phyloP scores from a whole-genome alignment of 192 early-diverging fungal genomes.

The Coemansia sp. region DNA sequence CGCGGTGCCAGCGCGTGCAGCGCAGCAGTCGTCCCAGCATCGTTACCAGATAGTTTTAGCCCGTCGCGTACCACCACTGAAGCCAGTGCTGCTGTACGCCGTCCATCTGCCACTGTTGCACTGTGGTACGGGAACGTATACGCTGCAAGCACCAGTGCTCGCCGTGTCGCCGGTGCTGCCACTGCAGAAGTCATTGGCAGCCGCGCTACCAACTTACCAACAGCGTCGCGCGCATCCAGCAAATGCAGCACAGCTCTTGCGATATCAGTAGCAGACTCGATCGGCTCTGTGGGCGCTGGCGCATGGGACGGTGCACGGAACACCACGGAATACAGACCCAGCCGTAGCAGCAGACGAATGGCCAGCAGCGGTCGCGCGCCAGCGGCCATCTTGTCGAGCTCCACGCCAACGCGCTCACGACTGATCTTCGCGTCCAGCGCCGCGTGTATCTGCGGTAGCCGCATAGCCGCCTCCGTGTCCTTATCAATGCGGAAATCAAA shows the following conservation, averaged over 20 bases:
- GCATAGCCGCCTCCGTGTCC: constrained; percentile 62
- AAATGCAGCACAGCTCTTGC: constrained; percentile 14
- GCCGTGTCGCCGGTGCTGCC: constrained; percentile 9
- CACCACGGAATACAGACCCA: constrained; percentile 45
- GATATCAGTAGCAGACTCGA: constrained; percentile 3
- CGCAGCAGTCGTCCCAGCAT: constrained; percentile 22
- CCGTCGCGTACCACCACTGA: constrained; percentile 60
- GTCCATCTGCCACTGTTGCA: constrained; percentile 48
- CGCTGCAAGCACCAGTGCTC: constrained; percentile 57
- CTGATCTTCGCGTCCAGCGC: constrained; percentile 83
- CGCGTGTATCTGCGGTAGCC: constrained; percentile 55
- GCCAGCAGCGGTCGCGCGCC: constrained; percentile 59
- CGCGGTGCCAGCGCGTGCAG: constrained; percentile 23
- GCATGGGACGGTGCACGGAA: constrained; percentile 26
- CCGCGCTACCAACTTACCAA: not conserved
- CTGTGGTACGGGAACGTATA: constrained; percentile 59
- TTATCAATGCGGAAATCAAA: constrained; percentile 77
- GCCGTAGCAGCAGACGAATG: constrained; percentile 47
- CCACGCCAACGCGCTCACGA: constrained; percentile 86
- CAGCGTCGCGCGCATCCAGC: not conserved
- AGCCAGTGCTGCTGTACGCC: constrained; percentile 46
- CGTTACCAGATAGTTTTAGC: constrained; percentile 57
- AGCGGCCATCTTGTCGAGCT: constrained; percentile 91
- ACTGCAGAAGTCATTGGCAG: constrained; percentile 1
- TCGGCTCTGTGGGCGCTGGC: too few species aligned